A percentile compares a stretch with the other conserved stretches of the same genome.
phyloP scores from a whole-genome alignment of 75 land plant species.

The Pinus albicaulis region DNA sequence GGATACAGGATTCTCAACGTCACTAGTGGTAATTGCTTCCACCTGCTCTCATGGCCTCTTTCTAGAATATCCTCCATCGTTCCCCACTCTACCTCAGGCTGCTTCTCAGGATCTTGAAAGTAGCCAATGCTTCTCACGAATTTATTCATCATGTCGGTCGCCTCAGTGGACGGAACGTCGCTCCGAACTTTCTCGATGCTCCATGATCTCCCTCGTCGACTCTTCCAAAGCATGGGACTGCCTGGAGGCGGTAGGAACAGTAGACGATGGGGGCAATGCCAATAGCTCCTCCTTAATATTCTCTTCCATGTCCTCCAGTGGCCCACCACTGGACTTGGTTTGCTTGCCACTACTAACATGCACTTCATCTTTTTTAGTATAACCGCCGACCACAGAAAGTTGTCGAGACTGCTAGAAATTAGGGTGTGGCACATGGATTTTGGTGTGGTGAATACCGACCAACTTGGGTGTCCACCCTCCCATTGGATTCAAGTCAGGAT shows the following conservation, averaged over 20 bases:
- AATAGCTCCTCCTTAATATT: too few species aligned
- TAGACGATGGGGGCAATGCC: background rate
- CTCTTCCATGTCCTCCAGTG: background rate
- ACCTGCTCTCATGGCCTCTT: too few species aligned
- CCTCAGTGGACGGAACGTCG: background rate
- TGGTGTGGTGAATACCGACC: background rate
- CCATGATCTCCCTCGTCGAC: background rate
- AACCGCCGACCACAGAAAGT: too few species aligned
- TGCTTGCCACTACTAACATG: background rate
- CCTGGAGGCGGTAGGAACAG: background rate
- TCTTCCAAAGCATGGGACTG: background rate
- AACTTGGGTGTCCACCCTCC: background rate
- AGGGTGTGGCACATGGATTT: background rate
- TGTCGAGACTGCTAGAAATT: background rate
- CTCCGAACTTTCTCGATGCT: background rate
- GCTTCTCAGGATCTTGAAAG: background rate
- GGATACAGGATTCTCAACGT: too few species aligned
- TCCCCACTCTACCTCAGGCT: background rate
- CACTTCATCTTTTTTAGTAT: background rate
- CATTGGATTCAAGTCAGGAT: background rate
- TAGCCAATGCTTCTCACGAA: background rate
- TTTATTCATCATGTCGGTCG: background rate
- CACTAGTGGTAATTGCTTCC: too few species aligned
- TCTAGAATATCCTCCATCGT: too few species aligned
- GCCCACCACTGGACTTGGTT: background rate